Base-by-base conservation (phyloP, 2,329 filamentous ascomycete species). In the Aureobasidium sp. region DNA sequence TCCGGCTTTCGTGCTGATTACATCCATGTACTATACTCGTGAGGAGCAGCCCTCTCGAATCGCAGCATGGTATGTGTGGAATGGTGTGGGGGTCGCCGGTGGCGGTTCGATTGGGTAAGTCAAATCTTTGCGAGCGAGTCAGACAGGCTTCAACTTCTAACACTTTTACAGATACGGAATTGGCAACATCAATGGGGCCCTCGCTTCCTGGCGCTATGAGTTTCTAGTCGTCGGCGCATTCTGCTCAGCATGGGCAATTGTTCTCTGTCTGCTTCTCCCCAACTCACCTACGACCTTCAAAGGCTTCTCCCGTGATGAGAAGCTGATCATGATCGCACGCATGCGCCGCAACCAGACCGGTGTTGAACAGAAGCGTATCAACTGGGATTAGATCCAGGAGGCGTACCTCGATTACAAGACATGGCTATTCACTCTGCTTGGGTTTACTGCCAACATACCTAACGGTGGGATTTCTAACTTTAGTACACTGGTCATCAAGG, bases 151-250 rank as follows among this genome's bases (percentile, higher is more conserved):
- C n/a, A 15, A 11, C 19, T 39, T 8, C 35, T 53, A 15, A 53
- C 9, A n/a, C 7, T 42, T 1, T 9, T n/a, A 5, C 4, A 42
- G 53, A 45, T 86, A 83, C 61, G 84, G 79, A 0, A 86, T 87
- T 49, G 84, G 85, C 1, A 77, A 85, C 64, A 84, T 84, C 65
- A 75, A 77, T 42, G 83, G 81, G 15, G 74, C 77, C 1, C 75
- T 88, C 22, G 76, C 80, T 0, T 81, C 80, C 0, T 89, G 85
- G 85, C 83, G 82, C 68, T 88, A 85, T 65, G 85, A 88, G 60
- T 89, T 89, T 68, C 72, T 89, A 17, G 80, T 89, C n/a, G 84
- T 77, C 3, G 76, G 77, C 3, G 69, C 81, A 0, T 75, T 87
- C 12, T 87, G 83, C 62, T 76, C 81, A 17, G 62, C 76, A 14